These are phyloP conservation scores for Carpediemonas membranifera DNA, from an alignment of 78 protist genomes.

Conservation along the genomic window DNA sequence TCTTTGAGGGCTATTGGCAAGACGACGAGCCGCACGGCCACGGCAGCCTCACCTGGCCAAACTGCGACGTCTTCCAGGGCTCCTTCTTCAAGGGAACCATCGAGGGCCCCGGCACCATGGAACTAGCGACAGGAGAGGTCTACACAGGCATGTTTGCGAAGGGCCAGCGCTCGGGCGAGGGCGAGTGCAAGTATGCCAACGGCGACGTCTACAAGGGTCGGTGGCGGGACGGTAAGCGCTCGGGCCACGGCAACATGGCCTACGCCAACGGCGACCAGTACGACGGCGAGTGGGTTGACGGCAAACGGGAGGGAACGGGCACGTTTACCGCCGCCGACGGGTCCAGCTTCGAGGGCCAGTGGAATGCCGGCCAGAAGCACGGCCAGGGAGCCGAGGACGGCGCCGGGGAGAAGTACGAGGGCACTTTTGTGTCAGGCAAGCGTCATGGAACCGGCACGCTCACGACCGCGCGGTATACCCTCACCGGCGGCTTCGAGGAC, in stretches of 20 bases:
- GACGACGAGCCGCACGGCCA: background rate
- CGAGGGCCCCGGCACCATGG: background rate
- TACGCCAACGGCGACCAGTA: constrained; percentile 2
- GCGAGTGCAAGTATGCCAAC: constrained; percentile 1
- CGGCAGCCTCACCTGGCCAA: background rate
- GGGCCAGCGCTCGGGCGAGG: constrained; percentile 3
- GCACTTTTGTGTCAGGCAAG: background rate
- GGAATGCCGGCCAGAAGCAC: too few species aligned
- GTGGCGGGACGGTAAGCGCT: background rate
- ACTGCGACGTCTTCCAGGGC: background rate
- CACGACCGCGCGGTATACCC: too few species aligned
- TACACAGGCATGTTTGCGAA: background rate
- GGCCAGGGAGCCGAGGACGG: too few species aligned
- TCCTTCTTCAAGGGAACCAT: background rate
- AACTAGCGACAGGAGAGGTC: background rate
- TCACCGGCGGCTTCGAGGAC: too few species aligned
- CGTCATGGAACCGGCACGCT: background rate
- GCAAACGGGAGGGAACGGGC: too few species aligned
- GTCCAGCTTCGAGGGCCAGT: too few species aligned
- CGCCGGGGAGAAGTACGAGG: constrained; percentile 2
- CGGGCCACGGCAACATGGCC: background rate
- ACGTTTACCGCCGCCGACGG: too few species aligned
- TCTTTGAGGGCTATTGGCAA: background rate
- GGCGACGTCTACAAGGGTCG: constrained; percentile 9
- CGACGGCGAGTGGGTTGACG: background rate